Percentiles rank a stretch among this genome's conserved stretches.
Evolutionary conservation across 2,329 filamentous ascomycete species (phyloP).

Genomic region (Cadophora gregata): DNA sequence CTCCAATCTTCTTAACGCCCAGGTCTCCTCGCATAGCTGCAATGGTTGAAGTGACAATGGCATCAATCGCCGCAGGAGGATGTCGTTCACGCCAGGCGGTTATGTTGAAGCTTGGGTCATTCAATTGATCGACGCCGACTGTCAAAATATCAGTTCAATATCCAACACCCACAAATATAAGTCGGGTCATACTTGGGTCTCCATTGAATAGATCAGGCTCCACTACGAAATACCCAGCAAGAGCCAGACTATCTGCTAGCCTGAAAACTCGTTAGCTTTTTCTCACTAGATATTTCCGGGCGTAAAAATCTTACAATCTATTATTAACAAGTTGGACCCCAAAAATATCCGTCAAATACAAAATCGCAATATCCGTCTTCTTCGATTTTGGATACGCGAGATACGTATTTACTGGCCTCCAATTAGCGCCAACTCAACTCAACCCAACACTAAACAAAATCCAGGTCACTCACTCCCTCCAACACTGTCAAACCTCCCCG

Average conservation of each 20-base stretch:
- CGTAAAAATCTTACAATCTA: conserved; percentile 23
- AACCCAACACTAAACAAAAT: background rate
- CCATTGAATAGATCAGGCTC: conserved; percentile 71
- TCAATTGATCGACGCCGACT: conserved; percentile 22
- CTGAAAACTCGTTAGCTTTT: conserved; percentile 16
- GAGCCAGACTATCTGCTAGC: conserved; percentile 69
- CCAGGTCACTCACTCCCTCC: conserved; percentile 21
- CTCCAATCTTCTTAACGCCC: conserved; percentile 59
- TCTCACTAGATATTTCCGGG: background rate
- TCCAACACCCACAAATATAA: conserved; percentile 17
- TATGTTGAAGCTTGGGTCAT: conserved; percentile 48
- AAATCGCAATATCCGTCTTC: conserved; percentile 59
- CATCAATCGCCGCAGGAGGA: conserved; percentile 50
- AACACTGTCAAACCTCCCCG: conserved; percentile 22
- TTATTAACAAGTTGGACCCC: conserved; percentile 49
- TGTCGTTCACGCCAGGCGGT: conserved; percentile 51
- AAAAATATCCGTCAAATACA: conserved; percentile 64
- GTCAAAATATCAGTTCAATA: background rate
- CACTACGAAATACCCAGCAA: conserved; percentile 68
- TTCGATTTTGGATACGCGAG: conserved; percentile 50
- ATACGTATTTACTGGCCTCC: conserved; percentile 58
- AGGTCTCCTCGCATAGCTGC: conserved; percentile 53
- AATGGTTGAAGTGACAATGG: conserved; percentile 54
- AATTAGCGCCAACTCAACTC: background rate
- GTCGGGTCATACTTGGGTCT: conserved; percentile 41